A percentile compares a stretch with the other conserved stretches of the same genome.
These are phyloP conservation scores for Orbilia javanica DNA, from an alignment of 2,329 filamentous ascomycete genomes.

Conservation along the genomic window DNA sequence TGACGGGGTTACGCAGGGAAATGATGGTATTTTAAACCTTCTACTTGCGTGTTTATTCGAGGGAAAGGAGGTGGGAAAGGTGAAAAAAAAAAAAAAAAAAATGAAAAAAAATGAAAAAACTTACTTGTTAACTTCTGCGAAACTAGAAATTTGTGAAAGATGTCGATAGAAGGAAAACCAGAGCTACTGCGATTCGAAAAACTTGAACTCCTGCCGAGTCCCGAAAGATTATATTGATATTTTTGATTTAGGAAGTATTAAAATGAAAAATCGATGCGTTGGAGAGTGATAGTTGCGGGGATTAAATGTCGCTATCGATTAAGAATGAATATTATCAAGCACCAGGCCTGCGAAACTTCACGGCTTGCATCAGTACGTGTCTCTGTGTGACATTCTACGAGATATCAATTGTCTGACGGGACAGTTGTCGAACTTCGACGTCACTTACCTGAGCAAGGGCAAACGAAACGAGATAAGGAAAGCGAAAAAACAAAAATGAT, in stretches of 20 bases:
- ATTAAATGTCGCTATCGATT: constrained; percentile 30
- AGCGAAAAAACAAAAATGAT: constrained; percentile 34
- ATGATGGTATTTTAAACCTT: background rate
- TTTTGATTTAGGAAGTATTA: background rate
- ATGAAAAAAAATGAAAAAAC: no score
- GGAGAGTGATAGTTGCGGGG: background rate
- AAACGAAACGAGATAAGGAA: constrained; percentile 40
- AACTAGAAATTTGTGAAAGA: no score
- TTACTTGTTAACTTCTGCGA: no score
- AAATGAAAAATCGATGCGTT: constrained; percentile 22
- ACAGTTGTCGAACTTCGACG: constrained; percentile 15
- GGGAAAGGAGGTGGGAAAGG: no score
- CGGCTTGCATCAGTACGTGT: constrained; percentile 15
- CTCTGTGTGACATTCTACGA: constrained; percentile 10
- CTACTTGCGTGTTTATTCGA: background rate
- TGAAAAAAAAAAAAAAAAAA: background rate
- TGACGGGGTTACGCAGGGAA: background rate
- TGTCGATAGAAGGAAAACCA: no score
- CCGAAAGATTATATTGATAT: constrained; percentile 1
- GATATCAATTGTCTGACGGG: background rate
- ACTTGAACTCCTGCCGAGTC: background rate
- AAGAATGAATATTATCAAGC: constrained; percentile 43
- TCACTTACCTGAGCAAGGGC: constrained; percentile 44
- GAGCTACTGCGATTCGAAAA: background rate
- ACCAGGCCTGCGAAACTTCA: constrained; percentile 33